Percentiles rank a stretch among this genome's conserved stretches.
Evolutionary conservation across 2,329 filamentous ascomycete genomes (phyloP).

Genomic region (Metarhizium humberi): DNA sequence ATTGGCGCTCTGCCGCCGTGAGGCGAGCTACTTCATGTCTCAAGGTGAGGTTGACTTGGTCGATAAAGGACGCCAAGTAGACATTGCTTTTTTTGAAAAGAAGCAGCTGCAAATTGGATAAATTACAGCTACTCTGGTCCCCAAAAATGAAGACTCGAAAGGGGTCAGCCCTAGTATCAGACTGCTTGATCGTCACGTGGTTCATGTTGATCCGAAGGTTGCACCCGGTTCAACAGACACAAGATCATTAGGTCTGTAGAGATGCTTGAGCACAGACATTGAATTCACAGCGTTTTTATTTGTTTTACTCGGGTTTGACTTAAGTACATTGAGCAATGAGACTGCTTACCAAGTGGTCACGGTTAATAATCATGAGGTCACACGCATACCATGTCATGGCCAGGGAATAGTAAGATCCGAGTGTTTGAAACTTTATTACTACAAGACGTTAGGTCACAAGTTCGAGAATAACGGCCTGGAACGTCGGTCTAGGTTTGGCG

Average conservation of each 20-base stretch:
- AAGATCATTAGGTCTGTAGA: neutral
- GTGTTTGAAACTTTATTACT: neutral
- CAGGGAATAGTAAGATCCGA: neutral
- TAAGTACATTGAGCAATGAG: neutral
- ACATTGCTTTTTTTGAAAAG: neutral
- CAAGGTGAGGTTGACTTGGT: conserved; percentile 2
- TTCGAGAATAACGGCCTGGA: neutral
- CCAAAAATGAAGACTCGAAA: neutral
- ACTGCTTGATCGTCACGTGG: neutral
- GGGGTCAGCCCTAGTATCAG: neutral
- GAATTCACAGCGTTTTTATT: neutral
- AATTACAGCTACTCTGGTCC: neutral
- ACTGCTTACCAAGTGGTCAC: neutral
- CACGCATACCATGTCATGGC: neutral
- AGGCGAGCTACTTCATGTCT: conserved; percentile 3
- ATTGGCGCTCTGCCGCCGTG: conserved; percentile 1
- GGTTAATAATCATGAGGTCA: neutral
- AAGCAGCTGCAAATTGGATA: neutral
- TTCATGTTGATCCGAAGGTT: neutral
- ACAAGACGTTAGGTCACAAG: neutral
- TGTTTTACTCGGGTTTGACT: neutral
- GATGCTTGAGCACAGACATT: neutral
- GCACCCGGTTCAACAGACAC: neutral
- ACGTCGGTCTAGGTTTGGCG: neutral
- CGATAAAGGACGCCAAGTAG: conserved; percentile 4